Evolutionary conservation across 805 yeast genomes (phyloP), one percentile per base, ranked within the genome.

Genomic region (Saccharomycopsis synnaedendra): DNA sequence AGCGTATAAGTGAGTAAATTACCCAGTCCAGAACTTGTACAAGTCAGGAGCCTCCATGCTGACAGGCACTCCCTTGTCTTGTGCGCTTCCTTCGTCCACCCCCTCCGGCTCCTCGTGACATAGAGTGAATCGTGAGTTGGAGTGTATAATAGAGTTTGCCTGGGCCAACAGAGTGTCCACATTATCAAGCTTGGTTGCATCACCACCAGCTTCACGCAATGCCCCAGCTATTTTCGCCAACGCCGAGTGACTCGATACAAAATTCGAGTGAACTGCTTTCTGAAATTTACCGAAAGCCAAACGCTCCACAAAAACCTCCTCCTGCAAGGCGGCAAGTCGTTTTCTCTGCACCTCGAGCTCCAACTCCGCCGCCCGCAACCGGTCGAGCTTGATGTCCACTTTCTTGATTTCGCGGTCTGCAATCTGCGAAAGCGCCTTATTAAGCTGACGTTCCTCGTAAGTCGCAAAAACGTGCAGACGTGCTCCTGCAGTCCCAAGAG

Each of bases 401-500:
- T 82, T 80, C 46, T 74, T 71, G 50, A 82, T 54, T 60, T 82
- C 80, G 39, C 75, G 74, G 58, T 81, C 80, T 19, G 83, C 68
- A 42, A 85, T 71, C 32, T 71, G 71, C 31, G 72, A 68, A 8
- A 82, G 64, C 28, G 81, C 61, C 46, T 74, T 75, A 55, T 78
- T 72, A 80, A 80, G 77, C 58, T 82, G 87, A 51, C 88, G 69
- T 58, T 86, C 96, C 61, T 85, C 94, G 58, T 76, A 80, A 4
- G 80, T 76, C 3, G 90, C 85, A 64, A 86, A 83, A 27, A 84
- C 72, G 59, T 85, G 87, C 30, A 93, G 73, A 52, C 93, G 74
- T 1, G 87, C 80, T 3, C 93, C 95, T 37, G 84, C 65, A 7
- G 84, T 67, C 3, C 94, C 89, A 49, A 89, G 67, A 0, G 93